A percentile compares a stretch with the other conserved stretches of the same genome.
Evolutionary conservation across 352 stramenopile genomes (phyloP).

Genomic region (Thraustotheca clavata): DNA sequence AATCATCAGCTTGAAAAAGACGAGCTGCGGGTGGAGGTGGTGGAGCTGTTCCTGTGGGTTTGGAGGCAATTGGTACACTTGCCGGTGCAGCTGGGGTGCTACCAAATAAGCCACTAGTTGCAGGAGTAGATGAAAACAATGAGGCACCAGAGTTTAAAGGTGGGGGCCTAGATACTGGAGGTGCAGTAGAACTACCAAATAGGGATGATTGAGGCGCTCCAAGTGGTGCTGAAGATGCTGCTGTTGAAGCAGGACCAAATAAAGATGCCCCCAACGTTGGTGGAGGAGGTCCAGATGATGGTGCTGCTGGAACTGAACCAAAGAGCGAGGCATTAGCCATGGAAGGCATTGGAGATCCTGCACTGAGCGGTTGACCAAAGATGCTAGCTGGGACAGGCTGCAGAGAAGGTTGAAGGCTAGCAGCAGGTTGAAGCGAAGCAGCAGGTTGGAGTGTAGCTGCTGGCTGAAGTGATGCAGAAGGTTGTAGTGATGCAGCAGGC

Average conservation of each 20-base stretch:
- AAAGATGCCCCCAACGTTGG: neutral
- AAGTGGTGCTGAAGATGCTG: neutral
- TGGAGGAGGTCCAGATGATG: neutral
- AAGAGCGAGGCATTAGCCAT: neutral
- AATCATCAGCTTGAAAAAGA: constrained; percentile 18
- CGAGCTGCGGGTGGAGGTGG: constrained; percentile 9
- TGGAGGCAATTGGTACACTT: neutral
- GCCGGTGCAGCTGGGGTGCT: no score
- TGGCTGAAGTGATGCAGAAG: neutral
- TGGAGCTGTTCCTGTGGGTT: neutral
- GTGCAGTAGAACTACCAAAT: neutral
- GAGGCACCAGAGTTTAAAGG: no score
- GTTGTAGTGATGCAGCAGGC: neutral
- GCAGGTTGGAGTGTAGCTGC: neutral
- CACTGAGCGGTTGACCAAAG: neutral
- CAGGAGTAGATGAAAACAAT: no score
- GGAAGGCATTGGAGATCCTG: neutral
- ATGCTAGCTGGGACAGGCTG: neutral
- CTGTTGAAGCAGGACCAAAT: neutral
- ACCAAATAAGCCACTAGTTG: neutral
- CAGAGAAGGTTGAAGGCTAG: neutral
- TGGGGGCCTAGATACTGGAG: no score
- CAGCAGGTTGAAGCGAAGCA: neutral
- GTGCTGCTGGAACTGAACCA: neutral
- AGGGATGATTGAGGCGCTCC: neutral